Evolutionary conservation across 1,139 yeast genomes (phyloP), one percentile per base, ranked within the genome.

Genomic region (Suhomyces wounanorum): DNA sequence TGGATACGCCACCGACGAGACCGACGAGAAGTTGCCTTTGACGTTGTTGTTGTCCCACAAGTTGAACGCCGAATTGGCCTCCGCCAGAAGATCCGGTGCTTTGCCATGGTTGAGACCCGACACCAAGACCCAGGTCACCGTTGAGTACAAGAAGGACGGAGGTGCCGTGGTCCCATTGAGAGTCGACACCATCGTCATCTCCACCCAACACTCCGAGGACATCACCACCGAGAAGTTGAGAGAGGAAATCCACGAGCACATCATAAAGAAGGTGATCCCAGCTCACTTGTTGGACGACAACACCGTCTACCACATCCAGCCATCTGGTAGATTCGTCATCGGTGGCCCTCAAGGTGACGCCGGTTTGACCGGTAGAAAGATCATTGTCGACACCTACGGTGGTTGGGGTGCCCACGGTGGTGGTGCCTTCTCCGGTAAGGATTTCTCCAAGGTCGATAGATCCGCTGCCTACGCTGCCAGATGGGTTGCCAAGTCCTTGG

Each of bases 401-500:
- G 99, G 99, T 67, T 95, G 99, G 95, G 97, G 99, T 78, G 98
- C 99, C 67, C 99, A 94, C 83, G 99, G 99, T 79, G 99, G 99
- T 83, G 99, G 99, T 84, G 99, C 99, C 61, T 94, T 95, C 91
- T 89, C 97, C 58, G 99, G 99, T 78, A 94, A 94, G 84, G 99
- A 94, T 78, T 94, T 90, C 89, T 90, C 98, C 73, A 94, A 94
- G 84, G 99, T 94, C 69, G 99, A 94, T 78, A 90, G 99, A 83
- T 94, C 99, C 61, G 99, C 99, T 70, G 99, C 99, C 62, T 94
- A 94, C 73, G 98, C 99, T 69, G 99, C 99, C 65, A 91, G 99
- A 83, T 95, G 99, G 99, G 97, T 94, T 66, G 99, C 99, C 74
- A 94, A 94, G 83, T 94, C 99, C 54, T 84, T 94, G 67, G 96